Evolutionary conservation across 371 early-diverging fungal genomes (phyloP), one percentile per base, ranked within the genome.

Genomic region (Rhizopus arrhizus): DNA sequence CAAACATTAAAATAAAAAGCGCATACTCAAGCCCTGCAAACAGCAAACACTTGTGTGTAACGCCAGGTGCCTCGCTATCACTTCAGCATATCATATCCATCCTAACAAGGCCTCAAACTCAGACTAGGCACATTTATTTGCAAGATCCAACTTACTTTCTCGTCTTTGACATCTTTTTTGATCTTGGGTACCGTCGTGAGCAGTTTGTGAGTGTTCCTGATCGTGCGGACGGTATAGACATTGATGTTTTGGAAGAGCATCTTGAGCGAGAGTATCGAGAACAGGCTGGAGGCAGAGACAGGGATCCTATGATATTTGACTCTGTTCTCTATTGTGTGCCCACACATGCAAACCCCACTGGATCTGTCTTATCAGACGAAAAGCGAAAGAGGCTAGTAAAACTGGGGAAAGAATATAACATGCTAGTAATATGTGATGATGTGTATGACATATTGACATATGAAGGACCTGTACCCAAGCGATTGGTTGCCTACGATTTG

Each of bases 81-180:
- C 52, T 79, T 0, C 62, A 71, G 22, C 77, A 76, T 49, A 43
- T 69, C 4, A 28, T 79, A 10, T 56, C 61, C 3, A n/a, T 76
- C 16, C 54, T 76, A 8, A 70, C 75, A 11, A 41, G 70, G 11
- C 77, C 80, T 8, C 43, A 57, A 10, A 52, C 63, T 11, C 43
- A 32, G 0, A 70, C 80, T 1, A 55, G 61, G 12, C 65, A 51
- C 50, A 72, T 81, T 33, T 73, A 79, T 34, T 73, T 85, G 35
- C 85, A 87, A 56, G 72, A 85, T 35, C 88, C 88, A 5, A 86
- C 88, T 6, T 87, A 86, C 56, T 82, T 81, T 64, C 67, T 85
- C 0, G 83, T 80, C 8, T 78, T 78, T 51, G 43, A 73, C 7
- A 74, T 84, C n/a, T 73, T 84, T 22, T 31, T 65, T 38, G 80